These are phyloP conservation scores for Biscutella laevigata DNA, from an alignment of 441 rosid species.

Conservation along the genomic window DNA sequence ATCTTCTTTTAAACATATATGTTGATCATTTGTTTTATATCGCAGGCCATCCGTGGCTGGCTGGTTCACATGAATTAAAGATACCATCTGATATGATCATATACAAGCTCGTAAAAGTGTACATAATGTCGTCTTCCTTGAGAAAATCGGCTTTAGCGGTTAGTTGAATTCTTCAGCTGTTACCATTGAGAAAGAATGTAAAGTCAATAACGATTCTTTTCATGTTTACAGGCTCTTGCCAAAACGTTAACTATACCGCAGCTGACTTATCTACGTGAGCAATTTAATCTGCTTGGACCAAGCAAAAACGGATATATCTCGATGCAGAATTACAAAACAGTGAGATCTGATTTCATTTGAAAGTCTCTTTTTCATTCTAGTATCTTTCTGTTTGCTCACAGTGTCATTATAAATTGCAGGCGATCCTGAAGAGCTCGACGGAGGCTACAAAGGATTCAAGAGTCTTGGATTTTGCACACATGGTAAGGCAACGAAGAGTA, in stretches of 20 bases:
- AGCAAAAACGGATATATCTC: constrained; percentile 68
- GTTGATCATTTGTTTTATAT: too few species aligned
- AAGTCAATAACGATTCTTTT: too few species aligned
- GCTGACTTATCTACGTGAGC: constrained; percentile 66
- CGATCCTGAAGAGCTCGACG: constrained; percentile 43
- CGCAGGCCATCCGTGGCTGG: constrained; percentile 85
- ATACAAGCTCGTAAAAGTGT: constrained; percentile 54
- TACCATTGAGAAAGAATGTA: too few species aligned
- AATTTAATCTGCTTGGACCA: constrained; percentile 62
- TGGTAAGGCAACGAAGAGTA: constrained; percentile 47
- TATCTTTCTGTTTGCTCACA: too few species aligned
- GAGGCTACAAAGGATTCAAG: constrained; percentile 79
- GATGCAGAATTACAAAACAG: constrained; percentile 64
- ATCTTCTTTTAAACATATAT: too few species aligned
- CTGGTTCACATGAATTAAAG: constrained; percentile 53
- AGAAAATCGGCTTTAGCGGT: constrained; percentile 64
- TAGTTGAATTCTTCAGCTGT: too few species aligned
- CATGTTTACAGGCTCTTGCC: constrained; percentile 54
- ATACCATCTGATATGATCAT: constrained; percentile 71
- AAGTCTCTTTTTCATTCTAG: neutral
- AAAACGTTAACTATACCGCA: constrained; percentile 57
- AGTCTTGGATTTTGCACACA: constrained; percentile 51
- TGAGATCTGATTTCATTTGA: constrained; percentile 19
- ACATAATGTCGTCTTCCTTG: constrained; percentile 60
- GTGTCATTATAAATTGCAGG: constrained; percentile 39